Evolutionary conservation across 2,329 filamentous ascomycete genomes (phyloP), one percentile per base, ranked within the genome.

Genomic region (Delphinella strobiligena): DNA sequence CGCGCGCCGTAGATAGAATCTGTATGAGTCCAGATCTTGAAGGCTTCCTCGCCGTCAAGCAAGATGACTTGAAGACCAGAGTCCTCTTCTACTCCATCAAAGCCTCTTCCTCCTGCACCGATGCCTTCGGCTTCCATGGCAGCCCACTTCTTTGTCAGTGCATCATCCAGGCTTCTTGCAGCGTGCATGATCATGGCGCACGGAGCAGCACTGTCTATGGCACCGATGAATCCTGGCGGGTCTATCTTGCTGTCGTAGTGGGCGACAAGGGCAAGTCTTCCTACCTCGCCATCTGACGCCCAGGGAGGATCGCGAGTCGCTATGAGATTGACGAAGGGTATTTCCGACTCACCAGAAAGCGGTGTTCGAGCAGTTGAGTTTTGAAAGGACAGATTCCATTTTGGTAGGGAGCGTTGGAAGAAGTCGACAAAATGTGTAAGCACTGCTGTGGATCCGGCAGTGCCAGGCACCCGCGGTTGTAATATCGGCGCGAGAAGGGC

Each of bases 1-100:
- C 86, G 76, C 14, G 89, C 75, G 2, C 91, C 91, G 52, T 98
- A 98, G 4, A 95, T 63, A 4, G 84, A 93, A 59, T 98, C 91
- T 0, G 69, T 74, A 27, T 75, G 74, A 1, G 78, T 82, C 91
- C 91, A 98, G 1, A 60, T 61, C 16, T 75, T 64, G 61, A 93
- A 98, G 0, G 91, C 88, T 61, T 98, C 91, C 62, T 98, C 91
- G 4, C 91, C 91, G 54, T 98, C 91, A 5, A 98, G 63, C 40
- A 98, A 72, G 19, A 98, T 49, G 19, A 98, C 82, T 64, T 96
- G 91, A 24, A 98, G 71, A 1, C 89, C 89, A 54, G 77, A 79
- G 47, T 84, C 77, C 49, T 81, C 82, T 31, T 87, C 84, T 16
- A 91, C 60, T 15, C 54, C 54, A 3, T 41, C 49, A 16, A 45